A percentile compares a stretch with the other conserved stretches of the same genome.
phyloP scores from a whole-genome alignment of 768 basidiomycete species.

The Artomyces pyxidatus region DNA sequence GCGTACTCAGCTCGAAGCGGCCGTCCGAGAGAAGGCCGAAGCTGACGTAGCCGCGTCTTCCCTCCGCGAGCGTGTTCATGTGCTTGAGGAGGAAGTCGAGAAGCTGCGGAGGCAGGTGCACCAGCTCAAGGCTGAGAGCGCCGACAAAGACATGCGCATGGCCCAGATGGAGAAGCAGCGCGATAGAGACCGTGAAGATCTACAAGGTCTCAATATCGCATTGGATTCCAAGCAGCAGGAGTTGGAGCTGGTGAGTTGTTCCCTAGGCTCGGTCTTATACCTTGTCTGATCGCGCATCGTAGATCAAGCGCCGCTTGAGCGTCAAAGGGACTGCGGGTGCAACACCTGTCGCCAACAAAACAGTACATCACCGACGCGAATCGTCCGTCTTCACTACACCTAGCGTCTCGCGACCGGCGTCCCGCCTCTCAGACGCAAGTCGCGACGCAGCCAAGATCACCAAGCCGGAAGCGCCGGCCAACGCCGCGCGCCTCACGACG shows the following conservation, averaged over 20 bases:
- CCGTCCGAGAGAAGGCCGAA: conserved; percentile 48
- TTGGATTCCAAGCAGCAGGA: conserved; percentile 94
- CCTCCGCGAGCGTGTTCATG: conserved; percentile 40
- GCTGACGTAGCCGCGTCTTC: conserved; percentile 41
- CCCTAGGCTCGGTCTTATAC: neutral
- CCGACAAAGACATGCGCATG: conserved; percentile 77
- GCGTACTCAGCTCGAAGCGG: conserved; percentile 37
- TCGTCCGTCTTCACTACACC: conserved; percentile 10
- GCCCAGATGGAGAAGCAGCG: conserved; percentile 62
- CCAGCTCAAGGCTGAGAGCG: conserved; percentile 70
- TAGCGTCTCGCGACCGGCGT: conserved; percentile 7
- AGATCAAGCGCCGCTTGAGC: conserved; percentile 14
- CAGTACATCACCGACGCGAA: conserved; percentile 12
- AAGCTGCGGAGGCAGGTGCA: conserved; percentile 55
- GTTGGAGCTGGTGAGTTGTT: conserved; percentile 65
- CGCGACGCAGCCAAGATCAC: conserved; percentile 13
- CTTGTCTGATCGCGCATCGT: neutral
- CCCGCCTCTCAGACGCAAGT: conserved; percentile 13
- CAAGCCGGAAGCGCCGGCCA: conserved; percentile 1
- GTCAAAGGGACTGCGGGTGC: conserved; percentile 12
- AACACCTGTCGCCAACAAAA: conserved; percentile 9
- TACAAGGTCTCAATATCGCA: conserved; percentile 81
- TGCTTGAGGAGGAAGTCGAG: conserved; percentile 52
- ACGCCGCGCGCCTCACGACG: conserved; percentile 4
- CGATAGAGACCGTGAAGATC: conserved; percentile 65